Evolutionary conservation across 2,329 filamentous ascomycete species (phyloP), one percentile per base, ranked within the genome.

Genomic region (Ilyonectria destructans): DNA sequence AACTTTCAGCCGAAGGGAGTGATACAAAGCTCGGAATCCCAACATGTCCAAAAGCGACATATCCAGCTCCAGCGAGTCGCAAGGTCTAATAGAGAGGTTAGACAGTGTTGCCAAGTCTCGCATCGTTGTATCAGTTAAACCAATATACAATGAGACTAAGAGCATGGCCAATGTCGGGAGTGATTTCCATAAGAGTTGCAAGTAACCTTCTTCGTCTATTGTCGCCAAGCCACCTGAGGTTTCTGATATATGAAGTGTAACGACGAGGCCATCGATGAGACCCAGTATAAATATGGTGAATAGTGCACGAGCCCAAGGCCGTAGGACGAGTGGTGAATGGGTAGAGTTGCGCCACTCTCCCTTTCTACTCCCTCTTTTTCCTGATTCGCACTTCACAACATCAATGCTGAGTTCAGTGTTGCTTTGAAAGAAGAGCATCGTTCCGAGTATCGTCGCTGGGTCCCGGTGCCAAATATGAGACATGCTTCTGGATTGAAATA

Each of bases 11-110:
- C 35, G 58, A n/a, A 52, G 6, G 2, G 58, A 33, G 21, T 51
- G 58, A 35, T 13, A 37, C 17, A 60, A 35, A 5, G 58, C 43
- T 7, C 33, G 23, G 17, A 60, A 23, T 3, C 58, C 58, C 2
- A 60, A 6, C 58, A 60, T 60, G 45, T 60, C 58, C 13, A 40
- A 23, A 13, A 60, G 31, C 9, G 58, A 60, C n/a, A 21, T n/a
- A 17, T 60, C 46, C 1, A 60, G 8, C 43, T 58, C 37, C 21
- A 6, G 19, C n/a, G 40, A 35, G 15, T 17, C 29, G 56, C n/a
- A 58, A 10, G 56, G 17, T 26, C 23, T 58, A 3, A 2, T 29
- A 6, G 37, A 58, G 3, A 58, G 23, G 7, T 29, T 29, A 4
- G 56, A 45, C 37, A 48, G 15, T 29, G 40, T 58, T 1, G 21